Evolutionary conservation across 1,139 yeast genomes (phyloP), one percentile per base, ranked within the genome.

Genomic region (Tardiomyces depauwii): DNA sequence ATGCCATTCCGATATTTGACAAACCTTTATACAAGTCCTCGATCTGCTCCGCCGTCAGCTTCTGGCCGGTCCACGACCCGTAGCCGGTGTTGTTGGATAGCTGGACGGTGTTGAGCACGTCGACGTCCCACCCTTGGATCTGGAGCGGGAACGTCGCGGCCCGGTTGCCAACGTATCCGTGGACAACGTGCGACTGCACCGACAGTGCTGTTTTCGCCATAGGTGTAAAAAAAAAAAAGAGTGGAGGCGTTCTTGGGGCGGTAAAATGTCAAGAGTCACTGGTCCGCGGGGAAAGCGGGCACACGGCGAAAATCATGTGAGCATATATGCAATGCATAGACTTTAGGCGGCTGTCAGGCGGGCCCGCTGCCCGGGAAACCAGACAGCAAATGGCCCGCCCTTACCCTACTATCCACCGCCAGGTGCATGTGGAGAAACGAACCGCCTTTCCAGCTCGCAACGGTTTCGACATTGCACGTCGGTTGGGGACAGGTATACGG

Each of bases 121-220:
- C 95, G 12, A 84, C 94, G 55, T 87, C 85, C 94, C 95, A 87
- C 2, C 91, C 91, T 11, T 71, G 65, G 46, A 72, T 73, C 57
- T 86, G 95, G 12, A 86, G 64, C 0, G 95, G 94, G 61, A 86
- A 83, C 0, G 86, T 78, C 1, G 86, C 80, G 1, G 93, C 88
- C 48, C 81, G 73, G 59, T 82, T 83, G 1, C 95, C 95, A 14
- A 84, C 94, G 57, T 83, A 84, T 2, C 96, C 95, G 58, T 86
- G 95, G 2, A 78, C 83, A 2, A 86, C 95, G 61, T 85, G 94
- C 7, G 91, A 82, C 61, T 82, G 89, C 6, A 85, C 73, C 2
- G 85, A 73, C 7, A 78, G 64, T 0, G 77, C 65, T 21, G 44
- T 25, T 9, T 47, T 47, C 48, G 25, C 25, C 25, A 21, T 21